A percentile compares a stretch with the other conserved stretches of the same genome.
Conservation (phyloP, 768 basidiomycete genomes). For the Lactarius vividus region DNA sequence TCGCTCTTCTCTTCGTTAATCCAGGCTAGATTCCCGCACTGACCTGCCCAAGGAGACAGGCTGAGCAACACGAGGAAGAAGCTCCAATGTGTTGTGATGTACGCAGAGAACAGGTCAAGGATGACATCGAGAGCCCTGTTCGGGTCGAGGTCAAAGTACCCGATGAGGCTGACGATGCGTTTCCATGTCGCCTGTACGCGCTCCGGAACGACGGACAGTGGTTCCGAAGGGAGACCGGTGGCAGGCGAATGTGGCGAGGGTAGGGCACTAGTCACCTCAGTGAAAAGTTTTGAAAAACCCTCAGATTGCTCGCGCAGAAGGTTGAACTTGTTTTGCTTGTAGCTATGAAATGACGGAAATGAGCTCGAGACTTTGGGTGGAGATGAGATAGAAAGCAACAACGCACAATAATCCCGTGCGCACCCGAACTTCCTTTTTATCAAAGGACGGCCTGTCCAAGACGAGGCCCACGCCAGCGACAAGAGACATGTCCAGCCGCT, state of each 20-base stretch:
- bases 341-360: conserved; percentile 46
- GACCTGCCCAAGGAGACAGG: conserved; percentile 73
- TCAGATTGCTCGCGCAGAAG: conserved; percentile 95
- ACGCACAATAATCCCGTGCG: conserved; percentile 81
- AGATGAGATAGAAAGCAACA: not conserved
- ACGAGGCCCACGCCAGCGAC: conserved; percentile 66
- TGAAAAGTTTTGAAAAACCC: conserved; percentile 90
- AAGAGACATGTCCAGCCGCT: conserved; percentile 67
- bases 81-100: conserved; percentile 76
- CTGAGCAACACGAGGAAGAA: conserved; percentile 89
- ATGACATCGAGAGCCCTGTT: conserved; percentile 92
- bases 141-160: conserved; percentile 96
- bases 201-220: conserved; percentile 53
- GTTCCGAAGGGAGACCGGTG: conserved; percentile 66
- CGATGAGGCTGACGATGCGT: conserved; percentile 83
- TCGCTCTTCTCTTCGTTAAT: conserved; percentile 18
- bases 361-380: conserved; percentile 5
- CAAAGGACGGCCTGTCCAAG: conserved; percentile 59
- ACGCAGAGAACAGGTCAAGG: conserved; percentile 83
- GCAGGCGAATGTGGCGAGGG: conserved; percentile 69
- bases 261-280: conserved; percentile 75
- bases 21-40: conserved; percentile 17
- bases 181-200: conserved; percentile 75
- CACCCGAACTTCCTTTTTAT: conserved; percentile 78
- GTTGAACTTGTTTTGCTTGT: conserved; percentile 98